These are phyloP conservation scores for Schizosaccharomyces octosporus DNA, from an alignment of 805 yeast genomes.

Conservation along the genomic window DNA sequence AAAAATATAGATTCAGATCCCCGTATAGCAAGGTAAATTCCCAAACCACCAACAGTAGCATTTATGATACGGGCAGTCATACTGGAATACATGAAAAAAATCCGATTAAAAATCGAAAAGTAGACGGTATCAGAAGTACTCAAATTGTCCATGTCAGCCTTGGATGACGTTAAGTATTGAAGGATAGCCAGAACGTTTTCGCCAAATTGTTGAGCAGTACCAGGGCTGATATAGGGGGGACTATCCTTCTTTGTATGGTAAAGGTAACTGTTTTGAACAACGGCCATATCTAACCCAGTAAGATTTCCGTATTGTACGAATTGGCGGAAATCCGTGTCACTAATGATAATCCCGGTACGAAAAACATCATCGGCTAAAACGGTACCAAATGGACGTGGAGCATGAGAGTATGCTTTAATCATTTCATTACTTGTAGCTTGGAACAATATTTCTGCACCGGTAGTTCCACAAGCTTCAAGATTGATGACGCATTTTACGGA, in stretches of 20 bases:
- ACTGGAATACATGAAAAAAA: background rate
- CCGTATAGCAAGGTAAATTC: background rate
- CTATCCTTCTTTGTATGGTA: background rate
- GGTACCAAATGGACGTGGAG: background rate
- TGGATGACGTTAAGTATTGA: background rate
- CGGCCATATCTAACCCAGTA: constrained; percentile 2
- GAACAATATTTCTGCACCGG: background rate
- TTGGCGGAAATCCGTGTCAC: constrained; percentile 1
- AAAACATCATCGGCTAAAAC: constrained; percentile 1
- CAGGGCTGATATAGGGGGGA: background rate
- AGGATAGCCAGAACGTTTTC: constrained; percentile 1
- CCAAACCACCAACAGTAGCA: background rate
- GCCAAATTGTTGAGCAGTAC: constrained; percentile 1
- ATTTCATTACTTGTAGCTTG: constrained; percentile 16
- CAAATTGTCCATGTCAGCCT: background rate
- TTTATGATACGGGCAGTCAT: background rate
- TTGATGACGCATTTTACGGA: background rate
- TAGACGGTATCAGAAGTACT: background rate
- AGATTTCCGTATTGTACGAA: constrained; percentile 1
- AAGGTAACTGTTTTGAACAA: background rate
- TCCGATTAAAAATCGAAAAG: background rate
- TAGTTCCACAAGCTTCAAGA: constrained; percentile 1
- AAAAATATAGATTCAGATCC: background rate
- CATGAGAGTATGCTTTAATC: constrained; percentile 24
- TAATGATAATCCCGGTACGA: background rate